Evolutionary conservation across 2,329 filamentous ascomycete species (phyloP), one percentile per base, ranked within the genome.

Genomic region (Colletotrichum sp.): DNA sequence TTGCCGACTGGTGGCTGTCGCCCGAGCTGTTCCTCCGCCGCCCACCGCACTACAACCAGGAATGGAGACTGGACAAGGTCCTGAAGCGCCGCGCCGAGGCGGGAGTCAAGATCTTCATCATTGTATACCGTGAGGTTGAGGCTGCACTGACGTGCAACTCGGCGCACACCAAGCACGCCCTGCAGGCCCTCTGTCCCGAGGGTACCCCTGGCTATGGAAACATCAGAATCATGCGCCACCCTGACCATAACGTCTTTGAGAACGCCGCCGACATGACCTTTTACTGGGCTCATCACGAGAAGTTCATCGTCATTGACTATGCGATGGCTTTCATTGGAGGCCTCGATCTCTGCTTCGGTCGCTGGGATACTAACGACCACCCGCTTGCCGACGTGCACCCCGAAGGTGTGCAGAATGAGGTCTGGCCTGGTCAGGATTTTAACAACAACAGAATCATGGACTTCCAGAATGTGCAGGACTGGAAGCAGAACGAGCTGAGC

Each of bases 381-480:
- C 90, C 93, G 2, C 89, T 98, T 16, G 91, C 96, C 1, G 97
- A 98, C 83, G 93, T 96, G 1, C 96, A 98, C 82, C 96, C 96
- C 0, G 93, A 93, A 58, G 95, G 94, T 25, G 91, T 98, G 22
- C 88, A 91, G 16, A 92, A 96, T 70, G 96, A 98, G 83, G 89
- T 98, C 25, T 99, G 95, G 89, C 96, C 97, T 0, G 97, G 97
- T 1, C 97, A 99, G 82, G 97, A 99, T 81, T 98, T 97, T 88
- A 98, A 98, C 85, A 98, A 98, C 85, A 98, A 98, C 83, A 92
- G 96, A 48, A 93, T 98, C 79, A 94, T 98, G 93, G 97, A 99
- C 81, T 99, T 98, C 83, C 90, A 98, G 80, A 94, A 93, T 36
- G 97, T 98, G 2, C 84, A 94, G 34, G 94, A 98, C 81, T 98